Base-by-base conservation (phyloP, 2,329 filamentous ascomycete species). In the Xylaria polymorpha region DNA sequence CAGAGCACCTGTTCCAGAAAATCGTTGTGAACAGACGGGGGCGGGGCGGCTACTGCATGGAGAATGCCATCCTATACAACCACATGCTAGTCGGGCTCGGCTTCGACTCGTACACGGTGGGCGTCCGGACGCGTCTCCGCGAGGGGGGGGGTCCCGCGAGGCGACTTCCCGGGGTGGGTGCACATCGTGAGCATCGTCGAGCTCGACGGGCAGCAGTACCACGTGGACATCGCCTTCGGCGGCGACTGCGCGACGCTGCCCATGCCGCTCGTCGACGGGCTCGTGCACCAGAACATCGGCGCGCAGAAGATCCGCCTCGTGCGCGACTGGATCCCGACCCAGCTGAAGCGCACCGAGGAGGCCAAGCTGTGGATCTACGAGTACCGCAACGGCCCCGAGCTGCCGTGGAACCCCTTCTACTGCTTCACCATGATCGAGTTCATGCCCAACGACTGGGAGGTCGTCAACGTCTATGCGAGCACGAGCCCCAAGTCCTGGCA, bases 381-480 rank as follows among this genome's bases (percentile, higher is more conserved):
- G 77, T 86, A 87, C 71, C 84, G 86, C 35, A 84, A 87, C 69
- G 78, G 79, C 4, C 51, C 76, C 0, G 79, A 84, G 0, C 80
- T 79, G 56, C 81, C 82, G 1, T 94, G 90, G 88, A 81, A 84
- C 25, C 81, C 86, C 1, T 86, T 84, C 57, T 93, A 92, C 77
- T 87, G 85, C 69, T 94, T 94, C 77, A 85, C 85, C 1, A 88
- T 91, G 69, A 81, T 85, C 18, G 90, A 92, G 77, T 92, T 91
- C 77, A 76, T 88, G 41, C 85, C 84, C 4, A 78, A 81, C 51
- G 90, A 92, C 78, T 92, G 88, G 74, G 84, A 83, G 43, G 81
- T 90, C 6, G 83, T 91, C 81, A 91, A 87, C 77, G 87, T 82
- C 73, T 86, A 76, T 56, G 87, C 86, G 0, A 88, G 86, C 71